phyloP scores from a whole-genome alignment of 1,139 yeast genomes.

The Magnusiomyces ingens region DNA sequence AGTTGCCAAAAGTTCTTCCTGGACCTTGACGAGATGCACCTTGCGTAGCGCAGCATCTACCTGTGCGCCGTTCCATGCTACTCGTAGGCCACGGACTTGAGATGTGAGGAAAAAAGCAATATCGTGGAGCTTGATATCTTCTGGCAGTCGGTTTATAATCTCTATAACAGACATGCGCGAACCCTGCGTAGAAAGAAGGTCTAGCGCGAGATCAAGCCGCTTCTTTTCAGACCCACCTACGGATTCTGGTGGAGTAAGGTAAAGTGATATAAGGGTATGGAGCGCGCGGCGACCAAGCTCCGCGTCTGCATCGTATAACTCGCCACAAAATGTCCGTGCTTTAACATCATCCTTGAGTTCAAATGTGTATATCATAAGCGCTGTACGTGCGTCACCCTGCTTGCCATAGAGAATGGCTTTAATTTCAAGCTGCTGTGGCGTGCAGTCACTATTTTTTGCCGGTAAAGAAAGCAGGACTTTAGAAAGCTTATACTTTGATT shows the following conservation, averaged over 20 bases:
- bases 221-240: constrained; percentile 23
- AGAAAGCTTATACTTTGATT: constrained; percentile 31
- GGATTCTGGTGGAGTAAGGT: constrained; percentile 24
- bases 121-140: constrained; percentile 40
- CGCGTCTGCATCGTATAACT: constrained; percentile 41
- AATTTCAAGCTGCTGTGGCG: constrained; percentile 32
- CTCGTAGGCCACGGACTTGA: constrained; percentile 39
- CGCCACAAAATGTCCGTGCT: constrained; percentile 54
- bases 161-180: constrained; percentile 46
- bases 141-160: constrained; percentile 49
- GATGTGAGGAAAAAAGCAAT: constrained; percentile 43
- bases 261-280: constrained; percentile 32
- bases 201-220: constrained; percentile 35
- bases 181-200: constrained; percentile 44
- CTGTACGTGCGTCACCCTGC: constrained; percentile 56
- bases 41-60: constrained; percentile 34
- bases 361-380: constrained; percentile 55
- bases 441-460: constrained; percentile 18
- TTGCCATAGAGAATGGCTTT: constrained; percentile 54
- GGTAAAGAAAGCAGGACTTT: constrained; percentile 30
- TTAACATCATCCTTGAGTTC: constrained; percentile 51
- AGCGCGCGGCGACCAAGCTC: constrained; percentile 36
- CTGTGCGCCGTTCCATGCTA: constrained; percentile 21
- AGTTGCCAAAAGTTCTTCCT: constrained; percentile 34
- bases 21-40: constrained; percentile 35